These are phyloP conservation scores for Inga oerstediana DNA, from an alignment of 306 rosid genomes.

Conservation along the genomic window DNA sequence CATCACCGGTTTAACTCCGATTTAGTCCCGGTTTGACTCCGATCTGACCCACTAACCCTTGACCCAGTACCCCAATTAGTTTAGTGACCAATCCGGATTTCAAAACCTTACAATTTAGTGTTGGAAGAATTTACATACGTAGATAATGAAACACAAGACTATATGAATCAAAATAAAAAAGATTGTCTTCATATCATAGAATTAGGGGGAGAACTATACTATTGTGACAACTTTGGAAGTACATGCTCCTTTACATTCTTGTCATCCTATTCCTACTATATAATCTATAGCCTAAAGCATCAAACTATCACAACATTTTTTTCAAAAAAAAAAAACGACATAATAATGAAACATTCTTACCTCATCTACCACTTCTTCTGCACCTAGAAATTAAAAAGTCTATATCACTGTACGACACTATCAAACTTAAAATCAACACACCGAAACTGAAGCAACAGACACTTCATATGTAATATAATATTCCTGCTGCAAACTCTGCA, in stretches of 20 bases:
- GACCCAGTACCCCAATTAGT: too few species aligned
- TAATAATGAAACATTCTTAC: conserved; percentile 19
- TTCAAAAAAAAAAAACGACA: neutral
- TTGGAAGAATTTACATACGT: neutral
- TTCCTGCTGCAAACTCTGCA: conserved; percentile 12
- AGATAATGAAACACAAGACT: neutral
- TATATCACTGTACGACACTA: neutral
- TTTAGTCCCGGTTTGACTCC: too few species aligned
- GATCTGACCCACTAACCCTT: too few species aligned
- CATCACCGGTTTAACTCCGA: too few species aligned
- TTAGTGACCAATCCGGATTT: too few species aligned
- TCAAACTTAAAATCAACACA: neutral
- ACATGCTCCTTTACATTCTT: conserved; percentile 38
- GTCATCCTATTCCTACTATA: conserved; percentile 31
- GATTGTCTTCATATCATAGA: neutral
- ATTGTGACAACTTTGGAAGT: conserved; percentile 4
- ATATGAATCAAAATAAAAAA: neutral
- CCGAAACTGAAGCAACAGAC: conserved; percentile 22
- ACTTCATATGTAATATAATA: conserved; percentile 8
- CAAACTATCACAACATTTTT: neutral
- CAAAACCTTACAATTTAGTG: too few species aligned
- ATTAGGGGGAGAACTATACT: neutral
- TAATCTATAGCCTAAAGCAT: conserved; percentile 36
- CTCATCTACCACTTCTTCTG: conserved; percentile 19
- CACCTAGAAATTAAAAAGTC: neutral